Base-by-base conservation (phyloP, 148 eudicot species). In the Diospyros lotus region DNA sequence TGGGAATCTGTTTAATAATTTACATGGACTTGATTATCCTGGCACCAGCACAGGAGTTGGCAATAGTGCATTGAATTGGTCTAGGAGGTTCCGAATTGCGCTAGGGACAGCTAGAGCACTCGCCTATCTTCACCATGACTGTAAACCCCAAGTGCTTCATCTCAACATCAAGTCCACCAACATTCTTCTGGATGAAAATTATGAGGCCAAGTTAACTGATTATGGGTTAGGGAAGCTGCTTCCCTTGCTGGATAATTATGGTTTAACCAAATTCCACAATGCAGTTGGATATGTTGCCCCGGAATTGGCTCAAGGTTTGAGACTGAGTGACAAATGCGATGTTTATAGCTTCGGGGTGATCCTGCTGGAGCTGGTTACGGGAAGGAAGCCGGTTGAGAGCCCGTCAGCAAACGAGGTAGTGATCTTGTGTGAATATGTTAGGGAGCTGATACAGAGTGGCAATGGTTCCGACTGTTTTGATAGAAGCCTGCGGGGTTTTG, bases 231-330 rank as follows among this genome's bases (percentile, higher is more conserved):
- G 72, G 41, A 95, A 89, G 81, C 79, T 95, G 4, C 87, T 91
- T 66, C 93, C 94, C n/a, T 73, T 87, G 72, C 73, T 94, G 40
- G 92, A 94, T 73, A 89, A 80, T 58, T 81, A 86, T 53, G 91
- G 89, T 51, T 53, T 86, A 17, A 84, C 94, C 42, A 88, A 84
- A 58, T 85, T 79, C 48, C 97, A 95, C 86, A 92, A 84, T 73
- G 89, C 87, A 15, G 98, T 89, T 52, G 98, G 98, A 41, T 95
- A 95, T 73, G 77, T 95, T 62, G 97, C 98, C 3, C 98, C 98
- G 9, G 98, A 95, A 85, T 62, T 95, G 74, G 91, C 97, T 14
- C 90, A 88, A 77, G 88, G 89, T 60, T 78, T 88, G 69, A 84
- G 81, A 74, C 71, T 84, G 39, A 92, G 80, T 18, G 98, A 95